Conservation (phyloP, 2,329 filamentous ascomycete genomes). For the Monosporascus sp. region DNA sequence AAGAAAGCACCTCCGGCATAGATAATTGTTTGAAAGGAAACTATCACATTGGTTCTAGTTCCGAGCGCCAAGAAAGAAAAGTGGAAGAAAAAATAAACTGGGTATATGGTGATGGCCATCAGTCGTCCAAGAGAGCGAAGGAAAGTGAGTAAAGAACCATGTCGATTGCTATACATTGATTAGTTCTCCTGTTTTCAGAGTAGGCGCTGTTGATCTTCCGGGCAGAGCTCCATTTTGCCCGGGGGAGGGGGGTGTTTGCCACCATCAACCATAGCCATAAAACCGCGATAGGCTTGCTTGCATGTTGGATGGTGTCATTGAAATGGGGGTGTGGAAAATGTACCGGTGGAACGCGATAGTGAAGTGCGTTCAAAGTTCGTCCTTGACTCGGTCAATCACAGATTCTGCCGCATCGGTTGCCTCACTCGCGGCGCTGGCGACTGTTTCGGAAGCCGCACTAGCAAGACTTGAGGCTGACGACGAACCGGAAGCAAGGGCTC, state of each 20-base stretch:
- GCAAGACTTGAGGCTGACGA: conserved; percentile 45
- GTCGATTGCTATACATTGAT: neutral
- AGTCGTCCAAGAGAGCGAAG: neutral
- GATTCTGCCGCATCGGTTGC: conserved; percentile 20
- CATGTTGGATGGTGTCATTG: no score
- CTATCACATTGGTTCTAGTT: neutral
- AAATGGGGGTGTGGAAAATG: no score
- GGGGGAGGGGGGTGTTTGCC: neutral
- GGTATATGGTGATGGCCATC: neutral
- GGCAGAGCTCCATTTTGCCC: neutral
- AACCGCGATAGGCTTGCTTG: no score
- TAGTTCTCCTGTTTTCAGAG: neutral
- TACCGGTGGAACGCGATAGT: no score
- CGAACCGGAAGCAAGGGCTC: conserved; percentile 64
- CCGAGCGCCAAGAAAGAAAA: neutral
- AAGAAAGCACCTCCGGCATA: neutral
- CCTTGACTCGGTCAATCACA: conserved; percentile 16
- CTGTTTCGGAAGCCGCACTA: conserved; percentile 28
- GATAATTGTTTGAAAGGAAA: neutral
- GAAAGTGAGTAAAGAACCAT: neutral
- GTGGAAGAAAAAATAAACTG: neutral
- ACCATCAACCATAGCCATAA: no score
- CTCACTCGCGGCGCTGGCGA: conserved; percentile 19
- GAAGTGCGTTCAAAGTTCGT: conserved; percentile 15
- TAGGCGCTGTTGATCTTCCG: neutral